Percentiles rank a stretch among this genome's conserved stretches.
phyloP scores from a whole-genome alignment of 495 filamentous ascomycete genomes.

The Astrothelium macrocarpum region DNA sequence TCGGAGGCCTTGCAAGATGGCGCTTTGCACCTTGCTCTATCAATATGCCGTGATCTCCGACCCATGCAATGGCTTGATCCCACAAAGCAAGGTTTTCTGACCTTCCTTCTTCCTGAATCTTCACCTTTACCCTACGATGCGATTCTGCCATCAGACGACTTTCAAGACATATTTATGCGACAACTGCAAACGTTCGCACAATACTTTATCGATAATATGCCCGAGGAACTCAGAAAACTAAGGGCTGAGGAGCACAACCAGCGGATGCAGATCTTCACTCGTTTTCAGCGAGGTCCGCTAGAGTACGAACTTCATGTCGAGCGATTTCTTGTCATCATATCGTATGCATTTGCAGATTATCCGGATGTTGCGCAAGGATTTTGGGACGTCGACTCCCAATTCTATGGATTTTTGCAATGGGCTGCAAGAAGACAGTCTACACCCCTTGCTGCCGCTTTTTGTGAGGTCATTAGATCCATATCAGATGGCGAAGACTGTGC shows the following conservation, averaged over 20 bases:
- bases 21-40: constrained; percentile 82
- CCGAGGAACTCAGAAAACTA: constrained; percentile 76
- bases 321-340: constrained; percentile 81
- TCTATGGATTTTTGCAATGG: constrained; percentile 92
- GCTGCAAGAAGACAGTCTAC: constrained; percentile 85
- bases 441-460: constrained; percentile 86
- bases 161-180: constrained; percentile 62
- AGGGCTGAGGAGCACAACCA: constrained; percentile 86
- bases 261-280: constrained; percentile 55
- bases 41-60: constrained; percentile 68
- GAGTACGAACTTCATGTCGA: constrained; percentile 79
- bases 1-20: constrained; percentile 74
- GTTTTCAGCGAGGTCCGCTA: constrained; percentile 31
- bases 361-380: constrained; percentile 76
- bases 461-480: constrained; percentile 84
- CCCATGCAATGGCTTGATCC: constrained; percentile 73
- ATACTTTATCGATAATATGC: constrained; percentile 86
- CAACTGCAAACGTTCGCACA: constrained; percentile 81
- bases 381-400: constrained; percentile 85
- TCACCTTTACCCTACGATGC: constrained; percentile 53
- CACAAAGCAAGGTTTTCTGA: constrained; percentile 59
- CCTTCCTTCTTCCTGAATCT: constrained; percentile 69
- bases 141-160: constrained; percentile 48
- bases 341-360: constrained; percentile 79
- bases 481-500: constrained; percentile 72